Evolutionary conservation across 2,329 filamentous ascomycete species (phyloP).

Genomic region (Fusarium sp.): DNA sequence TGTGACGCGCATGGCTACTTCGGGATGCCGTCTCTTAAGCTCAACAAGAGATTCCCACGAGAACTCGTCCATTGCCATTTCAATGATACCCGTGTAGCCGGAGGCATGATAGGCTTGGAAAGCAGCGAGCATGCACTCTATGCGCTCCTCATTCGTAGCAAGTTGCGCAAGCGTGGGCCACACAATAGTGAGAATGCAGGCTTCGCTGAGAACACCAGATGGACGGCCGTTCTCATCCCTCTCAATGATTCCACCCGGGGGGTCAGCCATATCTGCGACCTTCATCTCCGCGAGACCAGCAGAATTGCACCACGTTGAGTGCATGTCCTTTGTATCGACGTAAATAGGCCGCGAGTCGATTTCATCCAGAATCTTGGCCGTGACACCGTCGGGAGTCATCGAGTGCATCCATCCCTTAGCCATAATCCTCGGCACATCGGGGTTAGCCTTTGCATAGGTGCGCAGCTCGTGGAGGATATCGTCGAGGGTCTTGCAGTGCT

Average conservation of each 20-base stretch:
- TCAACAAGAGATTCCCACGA: conserved; percentile 65
- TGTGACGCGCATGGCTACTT: conserved; percentile 60
- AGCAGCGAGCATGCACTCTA: conserved; percentile 62
- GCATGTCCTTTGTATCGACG: conserved; percentile 68
- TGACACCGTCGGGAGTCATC: conserved; percentile 61
- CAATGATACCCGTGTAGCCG: conserved; percentile 68
- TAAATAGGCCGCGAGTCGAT: conserved; percentile 68
- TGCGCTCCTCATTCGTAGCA: conserved; percentile 62
- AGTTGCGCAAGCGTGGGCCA: conserved; percentile 67
- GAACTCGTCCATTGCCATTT: conserved; percentile 73
- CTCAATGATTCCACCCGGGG: conserved; percentile 65
- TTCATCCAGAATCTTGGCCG: conserved; percentile 62
- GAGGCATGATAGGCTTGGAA: conserved; percentile 64
- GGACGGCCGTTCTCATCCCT: conserved; percentile 62
- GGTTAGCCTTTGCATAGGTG: conserved; percentile 61
- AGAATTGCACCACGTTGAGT: conserved; percentile 69
- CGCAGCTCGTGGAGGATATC: conserved; percentile 64
- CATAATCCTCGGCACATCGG: conserved; percentile 62
- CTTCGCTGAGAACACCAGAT: conserved; percentile 66
- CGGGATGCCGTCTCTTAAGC: conserved; percentile 53
- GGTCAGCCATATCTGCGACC: conserved; percentile 60
- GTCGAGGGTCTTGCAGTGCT: conserved; percentile 61
- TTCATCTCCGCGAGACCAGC: conserved; percentile 64
- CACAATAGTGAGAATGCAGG: conserved; percentile 64
- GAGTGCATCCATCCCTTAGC: conserved; percentile 69